Conservation (phyloP, 176 grass and related monocot species). For the Eleusine indica region DNA sequence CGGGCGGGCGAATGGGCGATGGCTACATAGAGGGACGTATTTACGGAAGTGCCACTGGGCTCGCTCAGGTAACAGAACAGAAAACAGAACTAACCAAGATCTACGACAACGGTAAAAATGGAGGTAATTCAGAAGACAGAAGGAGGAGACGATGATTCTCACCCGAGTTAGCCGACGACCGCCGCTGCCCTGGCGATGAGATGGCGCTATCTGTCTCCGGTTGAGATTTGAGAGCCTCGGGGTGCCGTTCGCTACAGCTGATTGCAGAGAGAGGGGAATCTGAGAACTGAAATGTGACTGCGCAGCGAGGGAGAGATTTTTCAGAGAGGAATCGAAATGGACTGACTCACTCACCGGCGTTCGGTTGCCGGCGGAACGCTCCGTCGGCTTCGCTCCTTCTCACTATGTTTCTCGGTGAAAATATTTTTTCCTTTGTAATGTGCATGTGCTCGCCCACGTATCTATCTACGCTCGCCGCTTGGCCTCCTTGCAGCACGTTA, state of each 20-base stretch:
- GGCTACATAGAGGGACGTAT: not conserved
- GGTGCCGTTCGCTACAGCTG: not conserved
- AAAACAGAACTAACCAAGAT: not conserved
- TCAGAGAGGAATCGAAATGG: not conserved
- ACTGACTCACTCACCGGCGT: not conserved
- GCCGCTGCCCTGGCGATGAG: not conserved
- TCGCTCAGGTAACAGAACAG: not conserved
- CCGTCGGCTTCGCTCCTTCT: not conserved
- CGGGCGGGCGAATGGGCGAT: not conserved
- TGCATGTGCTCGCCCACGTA: not conserved
- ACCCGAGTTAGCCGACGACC: not conserved
- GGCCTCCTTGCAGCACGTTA: not conserved
- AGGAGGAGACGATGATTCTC: too few species aligned
- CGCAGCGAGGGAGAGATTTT: not conserved
- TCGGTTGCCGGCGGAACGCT: not conserved
- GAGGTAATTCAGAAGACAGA: not conserved
- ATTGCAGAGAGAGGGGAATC: not conserved
- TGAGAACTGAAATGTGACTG: not conserved
- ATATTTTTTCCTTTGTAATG: not conserved
- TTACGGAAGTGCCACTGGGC: slow-evolving; percentile 26
- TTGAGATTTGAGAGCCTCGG: not conserved
- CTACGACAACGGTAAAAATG: not conserved
- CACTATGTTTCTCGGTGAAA: not conserved
- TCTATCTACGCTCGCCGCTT: not conserved
- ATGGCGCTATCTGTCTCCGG: not conserved